Conservation (phyloP, 2,329 filamentous ascomycete genomes). For the Dendryphion nanum region DNA sequence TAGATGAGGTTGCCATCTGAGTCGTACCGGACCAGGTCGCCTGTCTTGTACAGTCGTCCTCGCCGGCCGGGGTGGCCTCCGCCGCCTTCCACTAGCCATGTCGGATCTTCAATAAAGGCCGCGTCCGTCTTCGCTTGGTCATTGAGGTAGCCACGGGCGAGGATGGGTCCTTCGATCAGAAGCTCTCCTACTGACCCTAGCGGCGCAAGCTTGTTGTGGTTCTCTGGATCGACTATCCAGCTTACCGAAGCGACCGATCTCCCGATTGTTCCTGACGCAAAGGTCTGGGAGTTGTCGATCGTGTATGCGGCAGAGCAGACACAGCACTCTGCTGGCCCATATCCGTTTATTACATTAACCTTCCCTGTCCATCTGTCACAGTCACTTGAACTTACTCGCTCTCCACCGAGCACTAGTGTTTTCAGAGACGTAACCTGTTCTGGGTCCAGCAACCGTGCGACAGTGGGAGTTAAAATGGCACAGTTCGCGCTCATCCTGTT, state of each 20-base stretch:
- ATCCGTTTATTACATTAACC: slow-evolving; percentile 1
- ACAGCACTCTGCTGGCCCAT: slow-evolving; percentile 5
- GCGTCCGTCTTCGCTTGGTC: slow-evolving; percentile 38
- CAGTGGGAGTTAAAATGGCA: neutral
- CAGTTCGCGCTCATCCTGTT: neutral
- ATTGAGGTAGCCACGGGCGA: slow-evolving; percentile 19
- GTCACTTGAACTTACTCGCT: too few species aligned
- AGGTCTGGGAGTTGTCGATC: too few species aligned
- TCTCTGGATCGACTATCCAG: slow-evolving; percentile 36
- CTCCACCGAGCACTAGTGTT: neutral
- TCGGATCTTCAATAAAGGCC: slow-evolving; percentile 39
- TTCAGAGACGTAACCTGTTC: neutral
- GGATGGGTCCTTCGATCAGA: slow-evolving; percentile 53
- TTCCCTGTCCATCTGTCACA: neutral
- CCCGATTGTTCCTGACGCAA: too few species aligned
- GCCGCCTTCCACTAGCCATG: slow-evolving; percentile 1
- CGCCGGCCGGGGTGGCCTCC: too few species aligned
- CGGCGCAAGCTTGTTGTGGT: slow-evolving; percentile 16
- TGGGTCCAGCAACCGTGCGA: neutral
- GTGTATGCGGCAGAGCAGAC: too few species aligned
- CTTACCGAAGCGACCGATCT: too few species aligned
- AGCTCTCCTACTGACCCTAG: slow-evolving; percentile 43
- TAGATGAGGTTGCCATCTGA: slow-evolving; percentile 8
- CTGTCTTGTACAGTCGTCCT: slow-evolving; percentile 43
- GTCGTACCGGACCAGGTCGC: slow-evolving; percentile 45